Evolutionary conservation across 208 protist genomes (phyloP).

Genomic region (Trypanosoma mega): DNA sequence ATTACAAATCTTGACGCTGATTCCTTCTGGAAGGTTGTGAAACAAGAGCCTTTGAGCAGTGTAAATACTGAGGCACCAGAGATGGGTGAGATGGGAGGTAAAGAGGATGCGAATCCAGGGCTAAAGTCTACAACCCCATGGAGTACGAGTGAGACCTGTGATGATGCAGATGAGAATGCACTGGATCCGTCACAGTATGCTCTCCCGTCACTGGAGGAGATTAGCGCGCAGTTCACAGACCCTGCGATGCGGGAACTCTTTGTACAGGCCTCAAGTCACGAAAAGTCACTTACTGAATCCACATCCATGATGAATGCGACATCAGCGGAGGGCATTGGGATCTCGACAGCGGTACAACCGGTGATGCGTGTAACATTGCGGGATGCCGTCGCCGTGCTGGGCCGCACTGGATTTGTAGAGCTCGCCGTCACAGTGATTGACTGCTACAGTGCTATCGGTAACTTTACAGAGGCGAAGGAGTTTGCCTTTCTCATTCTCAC

Average conservation of each 20-base stretch:
- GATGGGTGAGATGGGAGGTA: neutral
- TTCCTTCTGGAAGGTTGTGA: neutral
- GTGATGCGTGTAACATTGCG: conserved; percentile 59
- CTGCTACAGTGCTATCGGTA: conserved; percentile 79
- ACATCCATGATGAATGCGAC: too few species aligned
- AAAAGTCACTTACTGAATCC: conserved; percentile 6
- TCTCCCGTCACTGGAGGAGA: conserved; percentile 79
- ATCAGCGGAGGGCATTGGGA: conserved; percentile 24
- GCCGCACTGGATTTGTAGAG: conserved; percentile 52
- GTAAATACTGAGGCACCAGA: neutral
- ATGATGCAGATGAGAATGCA: conserved; percentile 13
- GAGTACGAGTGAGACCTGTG: neutral
- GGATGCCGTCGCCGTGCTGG: conserved; percentile 66
- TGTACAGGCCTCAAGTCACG: conserved; percentile 62
- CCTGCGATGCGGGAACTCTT: conserved; percentile 82
- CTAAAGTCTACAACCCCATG: too few species aligned
- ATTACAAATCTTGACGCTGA: neutral
- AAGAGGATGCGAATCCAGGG: too few species aligned
- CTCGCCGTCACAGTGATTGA: conserved; percentile 79
- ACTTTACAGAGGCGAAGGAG: conserved; percentile 87
- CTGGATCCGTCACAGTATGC: conserved; percentile 30
- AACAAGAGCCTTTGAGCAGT: neutral
- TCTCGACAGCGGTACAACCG: neutral
- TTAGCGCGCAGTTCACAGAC: conserved; percentile 77
- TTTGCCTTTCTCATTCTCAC: conserved; percentile 79